Evolutionary conservation across 225 moss, liverwort and hornwort genomes (phyloP), one percentile per base, ranked within the genome.

Genomic region (Polytrichum commune): DNA sequence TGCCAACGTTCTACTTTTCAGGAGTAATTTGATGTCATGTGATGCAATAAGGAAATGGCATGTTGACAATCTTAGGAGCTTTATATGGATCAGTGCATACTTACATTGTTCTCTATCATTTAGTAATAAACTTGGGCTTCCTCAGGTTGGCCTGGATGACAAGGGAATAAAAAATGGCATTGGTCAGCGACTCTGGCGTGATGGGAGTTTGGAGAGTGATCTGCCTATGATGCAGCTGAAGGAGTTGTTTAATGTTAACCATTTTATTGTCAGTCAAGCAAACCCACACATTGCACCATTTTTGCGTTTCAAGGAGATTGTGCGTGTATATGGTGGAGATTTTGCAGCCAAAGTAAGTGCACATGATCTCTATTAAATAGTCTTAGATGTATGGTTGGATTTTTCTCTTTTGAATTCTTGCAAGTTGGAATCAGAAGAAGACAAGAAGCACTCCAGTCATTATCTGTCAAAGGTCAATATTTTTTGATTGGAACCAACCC

Each of bases 191-290:
- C 91, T 93, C 60, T 98, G 98, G 98, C 88, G 95, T 54, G 98
- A 98, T 74, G 98, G 98, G 23, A 95, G 90, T 62, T 83, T 99
- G 58, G 95, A 99, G 82, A 99, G 95, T 74, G 98, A 99, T 74
- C 83, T 99, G 69, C 98, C 98, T 60, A 99, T 99, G 98, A 81
- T 95, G 79, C 95, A 95, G 74, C 83, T 99, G 66, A 98, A 98
- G 83, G 98, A 98, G 70, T 79, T 98, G 27, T 99, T 99, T 58
- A 99, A 99, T 73, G 98, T 99, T 20, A 99, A 99, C 76, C 98
- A 99, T 85, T 99, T 93, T 29, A 91, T 99, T 33, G 98, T 99
- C 74, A 99, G 98, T 84, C 98, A 99, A 78, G 95, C 98, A 23
- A 99, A 99, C 82, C 98, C 98, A 63, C 98, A 99, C 65, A 99